These are phyloP conservation scores for Coemansia sp. DNA, from an alignment of 192 early-diverging fungal species.

Conservation along the genomic window DNA sequence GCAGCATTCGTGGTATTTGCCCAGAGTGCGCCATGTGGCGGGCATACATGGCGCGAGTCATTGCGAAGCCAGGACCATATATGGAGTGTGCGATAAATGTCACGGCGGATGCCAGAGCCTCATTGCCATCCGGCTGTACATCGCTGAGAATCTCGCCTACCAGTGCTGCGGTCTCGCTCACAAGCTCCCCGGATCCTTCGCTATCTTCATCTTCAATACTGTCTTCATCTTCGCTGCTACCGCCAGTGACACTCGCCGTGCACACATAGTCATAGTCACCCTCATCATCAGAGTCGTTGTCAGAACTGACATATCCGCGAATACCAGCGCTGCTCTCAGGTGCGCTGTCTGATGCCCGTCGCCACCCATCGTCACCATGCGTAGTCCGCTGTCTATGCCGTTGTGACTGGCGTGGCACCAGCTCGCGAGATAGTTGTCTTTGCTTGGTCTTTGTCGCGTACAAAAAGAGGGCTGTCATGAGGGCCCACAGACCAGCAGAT, in stretches of 20 bases:
- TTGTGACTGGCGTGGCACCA: background rate
- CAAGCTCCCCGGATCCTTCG: conserved; percentile 9
- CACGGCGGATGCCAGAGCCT: conserved; percentile 32
- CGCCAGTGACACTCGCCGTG: conserved; percentile 16
- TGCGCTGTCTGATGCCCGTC: background rate
- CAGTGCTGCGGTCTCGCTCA: conserved; percentile 28
- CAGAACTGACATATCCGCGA: background rate
- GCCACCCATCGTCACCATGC: background rate
- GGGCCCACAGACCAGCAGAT: conserved; percentile 39
- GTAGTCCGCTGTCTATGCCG: background rate
- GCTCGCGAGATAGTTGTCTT: background rate
- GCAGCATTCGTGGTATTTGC: conserved; percentile 16
- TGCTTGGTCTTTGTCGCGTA: conserved; percentile 27
- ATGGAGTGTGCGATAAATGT: conserved; percentile 46
- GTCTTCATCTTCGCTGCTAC: conserved; percentile 18
- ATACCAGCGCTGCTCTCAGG: background rate
- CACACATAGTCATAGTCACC: conserved; percentile 40
- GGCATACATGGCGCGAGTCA: conserved; percentile 45
- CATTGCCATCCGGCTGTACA: conserved; percentile 17
- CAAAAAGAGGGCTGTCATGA: conserved; percentile 29
- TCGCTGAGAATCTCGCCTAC: conserved; percentile 33
- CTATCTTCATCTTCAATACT: conserved; percentile 24
- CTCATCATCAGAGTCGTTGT: conserved; percentile 15
- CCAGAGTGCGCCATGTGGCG: conserved; percentile 15
- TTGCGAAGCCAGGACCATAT: conserved; percentile 16